Base-by-base conservation (phyloP, 1,284 basidiomycete genomes). In the Uromyces viciae-fabae region DNA sequence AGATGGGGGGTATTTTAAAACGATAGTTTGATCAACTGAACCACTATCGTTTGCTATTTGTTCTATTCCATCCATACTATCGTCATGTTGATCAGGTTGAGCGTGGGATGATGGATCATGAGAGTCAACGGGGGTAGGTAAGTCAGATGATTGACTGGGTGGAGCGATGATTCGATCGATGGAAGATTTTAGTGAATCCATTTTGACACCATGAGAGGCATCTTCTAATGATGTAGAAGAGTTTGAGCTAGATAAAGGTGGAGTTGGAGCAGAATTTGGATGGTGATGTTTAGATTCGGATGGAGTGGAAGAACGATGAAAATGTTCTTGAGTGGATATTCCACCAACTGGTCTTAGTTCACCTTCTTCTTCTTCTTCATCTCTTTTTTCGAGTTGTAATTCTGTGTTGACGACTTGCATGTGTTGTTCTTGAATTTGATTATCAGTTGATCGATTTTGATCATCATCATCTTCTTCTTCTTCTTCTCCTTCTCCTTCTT, bases 171-270 rank as follows among this genome's bases (percentile, higher is more conserved):
- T 36, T 60, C 49, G 75, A 28, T 76, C 58, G 58, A 68, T 31
- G n/a, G 75, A 64, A 15, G 75, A 69, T 19, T 68, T 46, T 36
- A 77, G 75, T n/a, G 75, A 60, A 3, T 64, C 58, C 62, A 68
- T 68, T 38, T 77, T 77, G 64, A 77, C 75, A 1, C 64, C 75
- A 52, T 66, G 46, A 2, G 75, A 66, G 15, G 60, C 62, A 54
- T 68, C 75, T 14, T 68, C 75, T 22, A 52, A 46, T 19, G 74
- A 64, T 11, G 43, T 56, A 15, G 75, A 77, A 7, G 75, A 77
- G 38, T 77, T 77, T 4, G 75, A 64, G 52, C 75, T 77, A 7
- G 75, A 77, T 4, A 77, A 36, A 31, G 75, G 64, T 31, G 75
- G 75, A 31, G 75, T 77, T 14, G 75, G 62, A 25, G 74, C 60